Evolutionary conservation across 78 protist species (phyloP), one percentile per base, ranked within the genome.

Genomic region (Dictyostelium brefeldianum): DNA sequence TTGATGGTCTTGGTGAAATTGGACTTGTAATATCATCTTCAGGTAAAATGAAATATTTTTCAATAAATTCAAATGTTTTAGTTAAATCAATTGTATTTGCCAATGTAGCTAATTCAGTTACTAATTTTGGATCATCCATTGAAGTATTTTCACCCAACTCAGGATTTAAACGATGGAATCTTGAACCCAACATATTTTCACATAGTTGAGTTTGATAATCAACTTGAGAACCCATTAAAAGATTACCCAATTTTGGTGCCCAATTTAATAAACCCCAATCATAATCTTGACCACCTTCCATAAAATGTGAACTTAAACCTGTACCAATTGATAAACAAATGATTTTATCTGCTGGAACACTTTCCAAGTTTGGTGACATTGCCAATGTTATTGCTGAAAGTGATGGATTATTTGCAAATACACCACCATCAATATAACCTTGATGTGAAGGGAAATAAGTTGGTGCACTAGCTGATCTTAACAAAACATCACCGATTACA

Each of bases 371-470:
- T 15, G 92, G 92, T 12, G 31, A 41, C 82, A 74, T 74, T 31
- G 92, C 92, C 8, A 84, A 51, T n/a, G 77, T 46, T 4, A 84
- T 54, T 27, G 95, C 95, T 0, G 83, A 41, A 17, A 90, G 22
- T 8, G 78, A 51, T 41, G 95, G 95, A 43, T 90, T 90, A 64
- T 90, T 90, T 41, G 87, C 81, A 31, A 90, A 90, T 6, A 90
- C 95, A 69, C 95, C 95, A 47, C 95, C 95, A 41, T 90, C 95
- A 20, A 90, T 83, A 51, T 64, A 90, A 14, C 89, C 89, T 65
- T 90, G 95, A 31, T 90, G 56, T 11, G 83, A 75, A 14, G 95
- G 89, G 89, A 90, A 90, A 70, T 77, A 90, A 10, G 95, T 90
- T 48, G 95, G 95, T 17, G 95, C 95, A 0, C 89, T 43, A 1